phyloP scores from a whole-genome alignment of 345 rosid genomes.

The Corchorus olitorius region DNA sequence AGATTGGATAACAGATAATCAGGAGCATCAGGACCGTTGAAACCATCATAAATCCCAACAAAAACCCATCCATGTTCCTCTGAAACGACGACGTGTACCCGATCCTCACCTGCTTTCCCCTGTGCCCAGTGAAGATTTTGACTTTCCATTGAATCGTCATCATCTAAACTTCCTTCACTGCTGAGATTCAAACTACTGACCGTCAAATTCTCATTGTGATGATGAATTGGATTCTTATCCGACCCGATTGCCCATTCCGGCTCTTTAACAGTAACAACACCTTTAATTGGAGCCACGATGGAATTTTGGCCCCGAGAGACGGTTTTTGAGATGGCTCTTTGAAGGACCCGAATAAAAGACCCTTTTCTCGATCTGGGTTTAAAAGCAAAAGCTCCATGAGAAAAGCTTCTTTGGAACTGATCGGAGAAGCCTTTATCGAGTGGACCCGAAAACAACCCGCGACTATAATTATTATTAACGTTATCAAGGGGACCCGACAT shows the following conservation, averaged over 20 bases:
- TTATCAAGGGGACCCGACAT: constrained; percentile 87
- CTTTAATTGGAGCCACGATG: constrained; percentile 75
- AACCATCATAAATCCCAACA: constrained; percentile 96
- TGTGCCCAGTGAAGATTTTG: constrained; percentile 99
- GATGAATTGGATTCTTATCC: constrained; percentile 39
- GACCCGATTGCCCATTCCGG: constrained; percentile 69
- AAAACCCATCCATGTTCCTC: constrained; percentile 96
- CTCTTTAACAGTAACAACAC: constrained; percentile 50
- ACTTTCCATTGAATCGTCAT: constrained; percentile 63
- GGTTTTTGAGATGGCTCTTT: constrained; percentile 74
- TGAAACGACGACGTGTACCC: constrained; percentile 97
- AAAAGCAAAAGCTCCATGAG: constrained; percentile 66
- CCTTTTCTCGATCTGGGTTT: constrained; percentile 55
- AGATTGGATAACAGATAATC: constrained; percentile 76
- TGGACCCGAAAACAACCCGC: constrained; percentile 61
- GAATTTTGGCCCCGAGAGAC: constrained; percentile 73
- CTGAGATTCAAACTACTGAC: constrained; percentile 62
- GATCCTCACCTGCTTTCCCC: constrained; percentile 98
- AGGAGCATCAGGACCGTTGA: constrained; percentile 98
- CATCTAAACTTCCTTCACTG: constrained; percentile 77
- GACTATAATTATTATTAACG: constrained; percentile 18
- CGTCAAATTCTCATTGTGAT: constrained; percentile 66
- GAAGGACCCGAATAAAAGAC: constrained; percentile 64
- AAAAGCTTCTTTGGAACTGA: constrained; percentile 78
- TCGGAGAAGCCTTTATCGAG: constrained; percentile 52